These are phyloP conservation scores for Cronartium ribicola DNA, from an alignment of 1,284 basidiomycete genomes.

Conservation along the genomic window DNA sequence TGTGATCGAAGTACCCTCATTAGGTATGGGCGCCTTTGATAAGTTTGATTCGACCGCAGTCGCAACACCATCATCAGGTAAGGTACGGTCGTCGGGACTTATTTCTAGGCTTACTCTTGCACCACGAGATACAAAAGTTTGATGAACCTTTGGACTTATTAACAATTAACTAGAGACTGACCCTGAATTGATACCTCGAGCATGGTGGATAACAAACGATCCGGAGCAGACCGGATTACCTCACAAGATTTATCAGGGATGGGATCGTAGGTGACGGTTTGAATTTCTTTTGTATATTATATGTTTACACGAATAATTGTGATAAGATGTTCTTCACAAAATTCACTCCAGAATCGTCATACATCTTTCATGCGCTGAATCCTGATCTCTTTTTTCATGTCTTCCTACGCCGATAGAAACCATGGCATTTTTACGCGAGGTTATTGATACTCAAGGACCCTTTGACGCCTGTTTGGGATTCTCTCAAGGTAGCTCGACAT, in stretches of 20 bases:
- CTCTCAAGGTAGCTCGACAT: slow-evolving; percentile 23
- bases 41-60: slow-evolving; percentile 32
- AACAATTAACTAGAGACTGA: slow-evolving; percentile 32
- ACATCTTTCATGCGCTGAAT: background rate
- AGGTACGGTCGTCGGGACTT: too few relatives aligned
- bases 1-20: slow-evolving; percentile 24
- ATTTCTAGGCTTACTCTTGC: too few relatives aligned
- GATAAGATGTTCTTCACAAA: too few relatives aligned
- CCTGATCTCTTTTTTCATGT: background rate
- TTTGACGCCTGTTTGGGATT: slow-evolving; percentile 42
- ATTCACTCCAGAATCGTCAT: background rate
- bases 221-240: background rate
- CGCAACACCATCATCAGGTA: background rate
- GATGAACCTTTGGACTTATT: background rate
- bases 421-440: slow-evolving; percentile 17
- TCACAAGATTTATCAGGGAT: slow-evolving; percentile 22
- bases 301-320: too few relatives aligned
- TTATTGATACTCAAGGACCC: slow-evolving; percentile 36
- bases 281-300: too few relatives aligned
- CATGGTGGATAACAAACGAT: slow-evolving; percentile 37
- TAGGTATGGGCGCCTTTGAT: slow-evolving; percentile 6
- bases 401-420: slow-evolving; percentile 14
- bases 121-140: background rate
- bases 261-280: slow-evolving; percentile 20
- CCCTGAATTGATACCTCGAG: slow-evolving; percentile 36